These are phyloP conservation scores for Mycothermus thermophilus DNA, from an alignment of 495 filamentous ascomycete species.

Conservation along the genomic window DNA sequence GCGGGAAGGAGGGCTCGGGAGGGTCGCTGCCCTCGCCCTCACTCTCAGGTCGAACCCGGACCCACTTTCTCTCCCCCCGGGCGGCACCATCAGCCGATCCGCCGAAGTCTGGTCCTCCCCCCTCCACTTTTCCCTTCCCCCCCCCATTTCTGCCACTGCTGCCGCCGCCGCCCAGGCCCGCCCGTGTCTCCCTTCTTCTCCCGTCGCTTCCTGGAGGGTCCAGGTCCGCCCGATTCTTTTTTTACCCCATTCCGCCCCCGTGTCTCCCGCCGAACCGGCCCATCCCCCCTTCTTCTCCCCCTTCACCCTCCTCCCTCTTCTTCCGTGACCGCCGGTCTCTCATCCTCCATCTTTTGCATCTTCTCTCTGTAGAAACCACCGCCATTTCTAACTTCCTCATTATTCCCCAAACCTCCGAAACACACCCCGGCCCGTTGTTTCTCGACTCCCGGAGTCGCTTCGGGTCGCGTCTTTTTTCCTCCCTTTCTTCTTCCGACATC, in stretches of 20 bases:
- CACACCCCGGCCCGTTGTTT: no score
- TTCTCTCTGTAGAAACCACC: no score
- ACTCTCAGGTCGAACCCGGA: no score
- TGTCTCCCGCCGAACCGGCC: constrained; percentile 1
- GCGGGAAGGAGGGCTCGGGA: no score
- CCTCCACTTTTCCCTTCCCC: no score
- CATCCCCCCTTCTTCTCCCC: background rate
- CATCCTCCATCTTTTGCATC: background rate
- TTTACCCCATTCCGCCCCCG: background rate
- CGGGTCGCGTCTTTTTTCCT: no score
- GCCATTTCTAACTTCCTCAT: no score
- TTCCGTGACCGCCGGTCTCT: background rate
- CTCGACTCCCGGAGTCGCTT: no score
- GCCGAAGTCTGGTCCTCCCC: constrained; percentile 22
- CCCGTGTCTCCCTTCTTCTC: constrained; percentile 3
- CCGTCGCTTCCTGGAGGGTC: constrained; percentile 17
- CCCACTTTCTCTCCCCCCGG: constrained; percentile 19
- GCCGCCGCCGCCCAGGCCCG: constrained; percentile 20
- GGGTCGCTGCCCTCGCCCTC: no score
- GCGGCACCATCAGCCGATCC: constrained; percentile 30
- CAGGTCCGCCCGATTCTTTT: constrained; percentile 14
- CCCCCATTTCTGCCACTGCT: constrained; percentile 13
- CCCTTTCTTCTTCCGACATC: no score
- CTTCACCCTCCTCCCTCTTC: background rate
- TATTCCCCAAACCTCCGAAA: no score